Base-by-base conservation (phyloP, 176 grass and related monocot genomes). In the Carex scoparia region DNA sequence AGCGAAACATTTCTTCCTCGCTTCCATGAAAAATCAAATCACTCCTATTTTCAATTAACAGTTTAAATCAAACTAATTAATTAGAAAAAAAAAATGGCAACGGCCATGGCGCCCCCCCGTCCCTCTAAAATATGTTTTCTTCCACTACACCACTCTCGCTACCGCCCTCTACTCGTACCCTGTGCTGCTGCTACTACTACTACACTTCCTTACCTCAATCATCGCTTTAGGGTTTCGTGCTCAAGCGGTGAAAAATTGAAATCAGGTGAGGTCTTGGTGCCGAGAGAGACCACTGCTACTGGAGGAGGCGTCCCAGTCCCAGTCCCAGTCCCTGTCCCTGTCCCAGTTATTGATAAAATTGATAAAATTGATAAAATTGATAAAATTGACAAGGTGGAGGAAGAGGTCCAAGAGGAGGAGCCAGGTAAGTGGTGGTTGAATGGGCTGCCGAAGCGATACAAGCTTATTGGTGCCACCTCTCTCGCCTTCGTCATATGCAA, bases 401-500 rank as follows among this genome's bases (percentile, higher is more conserved):
- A 31, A 72, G 59, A n/a, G 10, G 49, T 23, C 23, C 23, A 23
- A 23, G 49, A 23, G 77, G 84, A 19, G 23, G 84, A 3, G 84
- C 65, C 3, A 31, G 81, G 2, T 31, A 77, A 84, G 54, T 84
- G 85, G 70, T 90, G 91, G 80, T 65, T 87, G 62, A 92, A 90
- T 65, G 87, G 91, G 64, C 35, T 98, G 71, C 71, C 88, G 2
- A 82, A 89, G 85, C 84, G 96, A 28, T 98, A 95, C 88, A 93
- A 85, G 87, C 88, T 98, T 59, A 98, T 98, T 37, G 91, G 88
- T 35, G 86, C 93, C 16, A 94, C 90, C 7, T 98, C 96, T 3
- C 93, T 98, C 61, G 96, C 96, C 5, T 98, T 98, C 85, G 96
- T 98, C 53, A 86, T 98, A 79, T 95, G 96, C 87, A 98, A 98